These are phyloP conservation scores for Argentina anserina DNA, from an alignment of 306 rosid species.

Conservation along the genomic window DNA sequence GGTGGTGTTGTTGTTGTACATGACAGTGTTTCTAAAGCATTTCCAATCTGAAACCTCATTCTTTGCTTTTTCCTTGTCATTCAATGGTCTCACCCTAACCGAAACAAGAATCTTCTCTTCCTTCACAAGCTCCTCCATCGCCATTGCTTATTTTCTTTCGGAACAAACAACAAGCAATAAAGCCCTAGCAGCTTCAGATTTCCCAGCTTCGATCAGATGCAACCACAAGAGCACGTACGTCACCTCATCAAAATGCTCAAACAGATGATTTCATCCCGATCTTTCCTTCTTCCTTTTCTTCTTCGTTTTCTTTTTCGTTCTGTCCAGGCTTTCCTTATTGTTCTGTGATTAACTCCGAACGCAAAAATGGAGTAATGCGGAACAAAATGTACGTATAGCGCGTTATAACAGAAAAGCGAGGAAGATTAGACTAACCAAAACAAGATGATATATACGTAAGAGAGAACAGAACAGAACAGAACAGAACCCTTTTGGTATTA, in stretches of 20 bases:
- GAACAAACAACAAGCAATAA: conserved; percentile 1
- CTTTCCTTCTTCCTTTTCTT: too few relatives aligned
- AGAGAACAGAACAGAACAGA: not conserved
- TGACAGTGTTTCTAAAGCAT: conserved; percentile 43
- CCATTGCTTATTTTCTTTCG: conserved; percentile 6
- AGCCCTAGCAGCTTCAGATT: not conserved
- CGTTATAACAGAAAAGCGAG: not conserved
- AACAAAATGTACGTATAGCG: not conserved
- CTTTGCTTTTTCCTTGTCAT: conserved; percentile 45
- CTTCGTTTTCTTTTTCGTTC: not conserved
- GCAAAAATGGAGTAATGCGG: not conserved
- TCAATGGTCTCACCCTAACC: conserved; percentile 76
- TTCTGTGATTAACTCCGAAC: not conserved
- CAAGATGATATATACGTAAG: not conserved
- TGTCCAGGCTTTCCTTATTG: not conserved
- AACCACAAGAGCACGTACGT: not conserved
- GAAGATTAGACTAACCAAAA: not conserved
- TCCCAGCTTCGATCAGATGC: conserved; percentile 2
- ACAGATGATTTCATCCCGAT: not conserved
- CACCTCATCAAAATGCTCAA: not conserved
- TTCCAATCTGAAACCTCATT: conserved; percentile 61
- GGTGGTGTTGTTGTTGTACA: conserved; percentile 38
- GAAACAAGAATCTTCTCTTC: conserved; percentile 73
- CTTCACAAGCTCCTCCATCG: conserved; percentile 14
- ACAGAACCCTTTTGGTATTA: not conserved